Conservation (phyloP, 1,284 basidiomycete species). For the Sporisorium sorghi region DNA sequence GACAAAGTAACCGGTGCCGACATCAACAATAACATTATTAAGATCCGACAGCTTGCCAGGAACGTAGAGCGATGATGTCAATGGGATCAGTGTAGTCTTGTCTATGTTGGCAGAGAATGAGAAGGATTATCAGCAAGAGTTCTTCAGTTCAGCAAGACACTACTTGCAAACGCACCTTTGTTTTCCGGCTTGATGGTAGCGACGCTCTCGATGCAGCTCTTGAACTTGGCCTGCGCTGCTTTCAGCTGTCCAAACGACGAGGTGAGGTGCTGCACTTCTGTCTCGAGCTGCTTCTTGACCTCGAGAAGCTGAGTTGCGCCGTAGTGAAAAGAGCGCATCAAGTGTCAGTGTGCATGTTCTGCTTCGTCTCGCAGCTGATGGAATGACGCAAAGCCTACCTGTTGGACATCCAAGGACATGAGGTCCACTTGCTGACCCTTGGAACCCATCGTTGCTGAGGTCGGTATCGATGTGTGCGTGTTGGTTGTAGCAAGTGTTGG, state of each 20-base stretch:
- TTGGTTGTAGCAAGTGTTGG: slow-evolving; percentile 1
- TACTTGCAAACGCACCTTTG: slow-evolving; percentile 72
- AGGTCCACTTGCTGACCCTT: slow-evolving; percentile 59
- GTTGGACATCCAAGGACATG: slow-evolving; percentile 54
- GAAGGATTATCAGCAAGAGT: neutral
- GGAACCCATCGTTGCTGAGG: slow-evolving; percentile 29
- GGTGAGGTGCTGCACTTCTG: slow-evolving; percentile 93
- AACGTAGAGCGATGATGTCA: slow-evolving; percentile 94
- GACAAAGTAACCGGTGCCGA: slow-evolving; percentile 96
- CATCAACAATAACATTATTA: slow-evolving; percentile 90
- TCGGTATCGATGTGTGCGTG: neutral
- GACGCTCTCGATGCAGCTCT: slow-evolving; percentile 84
- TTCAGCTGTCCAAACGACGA: slow-evolving; percentile 92
- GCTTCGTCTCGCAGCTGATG: neutral
- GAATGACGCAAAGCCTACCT: slow-evolving; percentile 36
- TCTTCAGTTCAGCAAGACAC: neutral
- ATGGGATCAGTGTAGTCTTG: slow-evolving; percentile 87
- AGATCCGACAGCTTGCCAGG: slow-evolving; percentile 87
- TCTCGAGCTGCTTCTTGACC: slow-evolving; percentile 66
- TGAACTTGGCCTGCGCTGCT: slow-evolving; percentile 92
- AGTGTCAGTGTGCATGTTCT: neutral
- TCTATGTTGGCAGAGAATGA: slow-evolving; percentile 72
- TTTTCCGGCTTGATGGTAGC: slow-evolving; percentile 79
- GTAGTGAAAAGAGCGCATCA: neutral
- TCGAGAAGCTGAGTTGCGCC: slow-evolving; percentile 63